Evolutionary conservation across 169 alveolate genomes (phyloP).

Genomic region (Cryptosporidium canis): DNA sequence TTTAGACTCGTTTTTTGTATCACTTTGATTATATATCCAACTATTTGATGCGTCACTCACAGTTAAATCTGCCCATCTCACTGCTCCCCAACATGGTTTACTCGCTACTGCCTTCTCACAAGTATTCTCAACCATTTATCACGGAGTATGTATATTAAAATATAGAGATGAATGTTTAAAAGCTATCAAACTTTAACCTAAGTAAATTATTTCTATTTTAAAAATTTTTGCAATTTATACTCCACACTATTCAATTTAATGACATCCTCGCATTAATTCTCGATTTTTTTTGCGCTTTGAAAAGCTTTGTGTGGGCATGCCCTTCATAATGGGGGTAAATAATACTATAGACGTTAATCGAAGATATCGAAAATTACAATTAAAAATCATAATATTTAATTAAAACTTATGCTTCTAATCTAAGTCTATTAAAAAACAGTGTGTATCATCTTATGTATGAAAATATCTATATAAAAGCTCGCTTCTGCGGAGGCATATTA

Average conservation of each 20-base stretch:
- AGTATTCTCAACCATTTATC: constrained; percentile 38
- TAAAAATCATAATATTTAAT: background rate
- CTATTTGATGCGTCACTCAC: constrained; percentile 69
- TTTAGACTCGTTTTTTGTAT: constrained; percentile 57
- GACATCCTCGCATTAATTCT: constrained; percentile 1
- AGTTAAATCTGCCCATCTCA: constrained; percentile 71
- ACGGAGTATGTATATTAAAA: background rate
- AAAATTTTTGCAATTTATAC: background rate
- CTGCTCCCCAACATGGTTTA: constrained; percentile 57
- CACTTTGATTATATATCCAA: constrained; percentile 53
- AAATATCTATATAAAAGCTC: background rate
- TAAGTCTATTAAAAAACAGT: background rate
- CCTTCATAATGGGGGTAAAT: constrained; percentile 54
- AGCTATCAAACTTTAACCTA: background rate
- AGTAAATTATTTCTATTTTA: background rate
- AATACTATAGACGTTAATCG: constrained; percentile 19
- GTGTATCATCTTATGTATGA: background rate
- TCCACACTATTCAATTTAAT: constrained; percentile 57
- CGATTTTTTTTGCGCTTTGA: constrained; percentile 66
- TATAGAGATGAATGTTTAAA: background rate
- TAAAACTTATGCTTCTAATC: background rate
- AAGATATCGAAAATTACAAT: constrained; percentile 53
- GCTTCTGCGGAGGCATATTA: background rate
- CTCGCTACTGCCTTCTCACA: constrained; percentile 21
- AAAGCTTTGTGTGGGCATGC: constrained; percentile 71